Base-by-base conservation (phyloP, 2,329 filamentous ascomycete genomes). In the Aspergillus sojae region DNA sequence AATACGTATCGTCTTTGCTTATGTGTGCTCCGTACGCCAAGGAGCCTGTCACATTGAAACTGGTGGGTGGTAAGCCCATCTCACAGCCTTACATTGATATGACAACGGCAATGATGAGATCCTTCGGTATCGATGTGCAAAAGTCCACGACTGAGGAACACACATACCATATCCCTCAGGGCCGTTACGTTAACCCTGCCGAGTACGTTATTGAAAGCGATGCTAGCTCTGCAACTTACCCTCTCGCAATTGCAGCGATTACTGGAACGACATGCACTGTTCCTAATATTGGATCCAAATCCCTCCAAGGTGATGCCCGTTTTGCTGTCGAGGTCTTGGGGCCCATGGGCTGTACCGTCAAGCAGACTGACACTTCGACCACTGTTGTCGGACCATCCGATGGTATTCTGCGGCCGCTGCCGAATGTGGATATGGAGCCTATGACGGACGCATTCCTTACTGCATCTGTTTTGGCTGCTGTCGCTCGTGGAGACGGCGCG, bases 361-460 rank as follows among this genome's bases (percentile, higher is more conserved):
- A 92, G 69, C 95, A 99, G 79, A 92, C 91, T 0, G 88, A 88
- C 60, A 88, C 85, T 21, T 96, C 94, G 1, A 99, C 95, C 1
- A 98, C 94, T 0, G 95, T 99, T 10, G 96, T 91, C 10, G 95
- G 95, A 1, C 95, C 95, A n/a, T 79, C 86, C 2, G 79, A 84
- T 61, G 94, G 95, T 12, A 80, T 85, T 19, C 81, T 99, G 45
- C 89, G 89, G 70, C 90, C 92, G 0, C 82, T 99, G 14, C 81
- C 88, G 21, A 90, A 94, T 63, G 89, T 99, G 32, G 94, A 99
- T 73, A 99, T 99, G 95, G 95, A 98, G 77, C 91, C 94, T 1
- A 99, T 99, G 95, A 99, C 95, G 0, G 95, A 99, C 78, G 95
- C 95, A 56, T 99, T 99, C 83, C 84, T 99, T 58, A 97, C 94